These are phyloP conservation scores for Athelia psychrophila DNA, from an alignment of 1,284 basidiomycete genomes.

Conservation along the genomic window DNA sequence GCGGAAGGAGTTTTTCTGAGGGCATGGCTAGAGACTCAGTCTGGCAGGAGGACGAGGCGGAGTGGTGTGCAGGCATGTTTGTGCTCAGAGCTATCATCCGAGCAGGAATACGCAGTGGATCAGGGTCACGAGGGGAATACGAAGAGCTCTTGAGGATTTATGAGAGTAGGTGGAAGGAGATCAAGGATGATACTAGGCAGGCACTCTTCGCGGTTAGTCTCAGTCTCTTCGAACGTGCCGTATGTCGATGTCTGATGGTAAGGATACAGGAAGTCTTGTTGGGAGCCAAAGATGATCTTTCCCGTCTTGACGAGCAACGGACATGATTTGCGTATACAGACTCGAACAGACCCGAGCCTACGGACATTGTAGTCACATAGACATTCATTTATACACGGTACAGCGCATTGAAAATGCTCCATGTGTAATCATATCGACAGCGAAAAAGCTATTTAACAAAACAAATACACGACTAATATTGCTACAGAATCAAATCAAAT, in stretches of 20 bases:
- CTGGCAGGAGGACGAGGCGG: conserved; percentile 60
- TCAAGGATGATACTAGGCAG: conserved; percentile 58
- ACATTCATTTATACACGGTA: too few relatives aligned
- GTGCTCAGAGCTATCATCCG: conserved; percentile 51
- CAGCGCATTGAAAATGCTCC: too few relatives aligned
- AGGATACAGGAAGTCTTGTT: conserved; percentile 39
- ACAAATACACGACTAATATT: not conserved
- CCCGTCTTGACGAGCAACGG: conserved; percentile 32
- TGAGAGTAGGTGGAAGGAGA: conserved; percentile 60
- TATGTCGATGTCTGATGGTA: not conserved
- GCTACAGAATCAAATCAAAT: not conserved
- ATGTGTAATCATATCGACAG: not conserved
- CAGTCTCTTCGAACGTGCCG: not conserved
- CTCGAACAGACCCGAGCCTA: too few relatives aligned
- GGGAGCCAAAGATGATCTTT: conserved; percentile 43
- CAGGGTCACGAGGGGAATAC: conserved; percentile 44
- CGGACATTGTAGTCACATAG: too few relatives aligned
- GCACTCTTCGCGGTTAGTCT: conserved; percentile 48
- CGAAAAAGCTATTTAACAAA: not conserved
- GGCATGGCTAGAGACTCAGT: conserved; percentile 55
- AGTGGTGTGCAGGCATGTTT: conserved; percentile 60
- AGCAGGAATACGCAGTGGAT: conserved; percentile 39
- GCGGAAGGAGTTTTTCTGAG: conserved; percentile 46
- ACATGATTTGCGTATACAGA: not conserved
- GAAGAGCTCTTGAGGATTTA: conserved; percentile 48